phyloP scores from a whole-genome alignment of 2,329 filamentous ascomycete species.

The Xylariaceae sp. region DNA sequence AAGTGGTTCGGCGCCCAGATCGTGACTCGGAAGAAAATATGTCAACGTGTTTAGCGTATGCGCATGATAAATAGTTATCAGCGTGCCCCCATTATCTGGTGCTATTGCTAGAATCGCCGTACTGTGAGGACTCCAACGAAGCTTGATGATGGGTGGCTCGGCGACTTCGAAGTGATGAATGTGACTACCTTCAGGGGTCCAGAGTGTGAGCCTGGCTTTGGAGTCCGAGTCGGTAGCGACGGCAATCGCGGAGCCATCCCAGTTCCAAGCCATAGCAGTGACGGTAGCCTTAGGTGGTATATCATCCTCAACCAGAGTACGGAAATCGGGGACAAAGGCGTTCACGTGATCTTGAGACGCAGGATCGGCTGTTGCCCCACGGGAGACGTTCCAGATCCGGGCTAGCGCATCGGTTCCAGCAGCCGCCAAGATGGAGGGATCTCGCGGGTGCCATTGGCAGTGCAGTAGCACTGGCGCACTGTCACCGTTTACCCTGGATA shows the following conservation, averaged over 20 bases:
- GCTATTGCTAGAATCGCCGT: conserved; percentile 63
- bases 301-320: conserved; percentile 60
- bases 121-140: conserved; percentile 66
- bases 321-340: conserved; percentile 49
- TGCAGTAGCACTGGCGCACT: conserved; percentile 68
- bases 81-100: conserved; percentile 59
- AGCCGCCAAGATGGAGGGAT: conserved; percentile 70
- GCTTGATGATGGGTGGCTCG: conserved; percentile 67
- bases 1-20: conserved; percentile 57
- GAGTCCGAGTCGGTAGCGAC: conserved; percentile 63
- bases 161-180: conserved; percentile 62
- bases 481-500: conserved; percentile 46
- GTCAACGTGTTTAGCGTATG: conserved; percentile 52
- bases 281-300: conserved; percentile 59
- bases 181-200: conserved; percentile 59
- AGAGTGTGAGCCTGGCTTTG: conserved; percentile 62
- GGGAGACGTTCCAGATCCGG: conserved; percentile 70
- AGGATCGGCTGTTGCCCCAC: conserved; percentile 57
- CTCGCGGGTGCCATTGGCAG: conserved; percentile 72
- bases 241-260: conserved; percentile 62
- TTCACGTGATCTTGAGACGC: conserved; percentile 55
- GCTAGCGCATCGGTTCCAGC: conserved; percentile 74
- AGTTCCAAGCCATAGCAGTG: conserved; percentile 67
- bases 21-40: conserved; percentile 57
- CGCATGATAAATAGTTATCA: conserved; percentile 62